Conservation (phyloP, 1,284 basidiomycete genomes). For the Fereydounia khargensis region DNA sequence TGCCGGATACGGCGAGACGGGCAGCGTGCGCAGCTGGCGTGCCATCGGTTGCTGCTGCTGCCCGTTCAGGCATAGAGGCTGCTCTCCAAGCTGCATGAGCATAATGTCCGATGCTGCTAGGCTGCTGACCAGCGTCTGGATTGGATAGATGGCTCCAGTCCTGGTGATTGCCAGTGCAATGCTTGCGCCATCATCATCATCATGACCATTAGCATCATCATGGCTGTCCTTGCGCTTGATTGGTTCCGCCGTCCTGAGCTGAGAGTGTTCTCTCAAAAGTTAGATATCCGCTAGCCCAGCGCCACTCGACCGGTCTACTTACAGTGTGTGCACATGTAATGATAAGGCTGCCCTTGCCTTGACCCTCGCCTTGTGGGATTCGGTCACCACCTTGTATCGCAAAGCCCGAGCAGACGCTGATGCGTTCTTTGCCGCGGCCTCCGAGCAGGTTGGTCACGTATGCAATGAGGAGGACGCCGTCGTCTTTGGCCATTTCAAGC, state of each 20-base stretch:
- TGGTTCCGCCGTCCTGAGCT: not conserved
- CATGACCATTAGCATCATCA: not conserved
- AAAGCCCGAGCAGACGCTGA: slow-evolving; percentile 68
- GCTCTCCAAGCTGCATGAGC: slow-evolving; percentile 35
- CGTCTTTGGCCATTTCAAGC: slow-evolving; percentile 45
- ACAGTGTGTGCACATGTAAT: slow-evolving; percentile 71
- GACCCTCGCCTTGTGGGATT: slow-evolving; percentile 32
- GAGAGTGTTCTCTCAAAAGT: too few species aligned
- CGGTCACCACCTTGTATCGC: slow-evolving; percentile 59
- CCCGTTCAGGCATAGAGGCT: slow-evolving; percentile 25
- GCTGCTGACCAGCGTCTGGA: slow-evolving; percentile 64
- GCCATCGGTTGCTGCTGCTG: not conserved
- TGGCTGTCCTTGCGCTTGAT: not conserved
- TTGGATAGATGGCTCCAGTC: slow-evolving; percentile 60
- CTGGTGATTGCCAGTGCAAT: slow-evolving; percentile 57
- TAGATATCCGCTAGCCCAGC: too few species aligned
- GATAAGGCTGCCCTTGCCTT: slow-evolving; percentile 59
- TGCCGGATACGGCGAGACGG: slow-evolving; percentile 70
- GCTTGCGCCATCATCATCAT: not conserved
- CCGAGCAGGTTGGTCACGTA: slow-evolving; percentile 61
- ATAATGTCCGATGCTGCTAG: slow-evolving; percentile 67
- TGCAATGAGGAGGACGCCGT: slow-evolving; percentile 65
- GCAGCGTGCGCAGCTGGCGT: slow-evolving; percentile 61
- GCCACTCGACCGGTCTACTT: too few species aligned
- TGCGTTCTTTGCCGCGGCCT: slow-evolving; percentile 60